Percentiles rank a stretch among this genome's conserved stretches.
phyloP scores from a whole-genome alignment of 2,329 filamentous ascomycete genomes.

The Lecanicillium sp. region DNA sequence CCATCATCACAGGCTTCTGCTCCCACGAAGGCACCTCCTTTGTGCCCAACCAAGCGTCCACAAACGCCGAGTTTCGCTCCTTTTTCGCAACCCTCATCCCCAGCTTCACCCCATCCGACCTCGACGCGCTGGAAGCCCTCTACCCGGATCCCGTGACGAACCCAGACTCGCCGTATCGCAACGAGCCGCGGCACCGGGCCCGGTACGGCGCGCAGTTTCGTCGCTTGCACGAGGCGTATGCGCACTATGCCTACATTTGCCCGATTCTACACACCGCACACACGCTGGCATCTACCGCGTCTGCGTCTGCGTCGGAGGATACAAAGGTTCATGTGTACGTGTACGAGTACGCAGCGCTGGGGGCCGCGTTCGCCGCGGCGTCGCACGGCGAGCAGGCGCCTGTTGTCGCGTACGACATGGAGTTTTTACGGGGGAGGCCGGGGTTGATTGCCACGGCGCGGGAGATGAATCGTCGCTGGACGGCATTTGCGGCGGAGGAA shows the following conservation, averaged over 20 bases:
- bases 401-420: slow-evolving; percentile 35
- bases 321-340: slow-evolving; percentile 33
- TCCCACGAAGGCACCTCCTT: slow-evolving; percentile 63
- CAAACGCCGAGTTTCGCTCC: slow-evolving; percentile 42
- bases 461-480: slow-evolving; percentile 37
- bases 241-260: slow-evolving; percentile 57
- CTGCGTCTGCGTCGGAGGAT: slow-evolving; percentile 18
- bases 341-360: slow-evolving; percentile 52
- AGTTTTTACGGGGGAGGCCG: slow-evolving; percentile 20
- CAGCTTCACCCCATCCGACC: slow-evolving; percentile 40
- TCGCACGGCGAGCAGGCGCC: slow-evolving; percentile 40
- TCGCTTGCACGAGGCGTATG: slow-evolving; percentile 53
- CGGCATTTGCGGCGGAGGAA: slow-evolving; percentile 24
- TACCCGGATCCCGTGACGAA: slow-evolving; percentile 52
- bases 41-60: slow-evolving; percentile 41
- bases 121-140: slow-evolving; percentile 45
- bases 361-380: slow-evolving; percentile 25
- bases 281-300: slow-evolving; percentile 17
- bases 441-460: slow-evolving; percentile 30
- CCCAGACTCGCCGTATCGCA: slow-evolving; percentile 29
- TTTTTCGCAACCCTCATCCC: slow-evolving; percentile 60
- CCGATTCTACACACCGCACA: slow-evolving; percentile 55
- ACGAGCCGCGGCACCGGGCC: slow-evolving; percentile 20
- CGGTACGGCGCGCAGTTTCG: slow-evolving; percentile 46
- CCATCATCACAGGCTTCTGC: slow-evolving; percentile 61